phyloP scores from a whole-genome alignment of 2,329 filamentous ascomycete genomes.

The Ambrosiella cleistominuta region DNA sequence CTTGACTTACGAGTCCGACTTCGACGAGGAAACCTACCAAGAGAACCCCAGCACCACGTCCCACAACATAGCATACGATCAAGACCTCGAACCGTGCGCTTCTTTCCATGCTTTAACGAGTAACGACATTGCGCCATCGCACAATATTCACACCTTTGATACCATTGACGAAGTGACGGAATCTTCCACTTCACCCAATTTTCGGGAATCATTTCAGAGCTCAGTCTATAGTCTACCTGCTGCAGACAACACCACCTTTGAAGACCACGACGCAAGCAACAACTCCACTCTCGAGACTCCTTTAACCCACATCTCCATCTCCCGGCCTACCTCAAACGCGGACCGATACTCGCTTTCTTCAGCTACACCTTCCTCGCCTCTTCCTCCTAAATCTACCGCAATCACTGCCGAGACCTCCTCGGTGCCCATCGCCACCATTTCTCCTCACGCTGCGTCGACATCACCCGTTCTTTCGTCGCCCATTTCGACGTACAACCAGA shows the following conservation, averaged over 20 bases:
- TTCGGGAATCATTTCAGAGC: slow-evolving; percentile 13
- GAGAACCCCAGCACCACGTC: neutral
- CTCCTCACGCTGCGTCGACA: slow-evolving; percentile 12
- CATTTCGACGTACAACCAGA: slow-evolving; percentile 18
- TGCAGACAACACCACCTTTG: neutral
- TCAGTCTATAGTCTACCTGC: slow-evolving; percentile 12
- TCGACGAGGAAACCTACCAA: neutral
- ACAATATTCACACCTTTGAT: slow-evolving; percentile 4
- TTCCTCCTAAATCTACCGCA: slow-evolving; percentile 15
- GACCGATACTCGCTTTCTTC: slow-evolving; percentile 8
- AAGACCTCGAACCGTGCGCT: neutral
- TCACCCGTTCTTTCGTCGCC: slow-evolving; percentile 17
- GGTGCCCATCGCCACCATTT: slow-evolving; percentile 11
- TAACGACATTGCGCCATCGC: neutral
- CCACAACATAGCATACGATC: slow-evolving; percentile 5
- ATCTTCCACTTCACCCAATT: slow-evolving; percentile 12
- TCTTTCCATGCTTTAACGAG: neutral
- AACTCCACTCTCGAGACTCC: slow-evolving; percentile 11
- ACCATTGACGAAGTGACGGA: slow-evolving; percentile 12
- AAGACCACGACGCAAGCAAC: slow-evolving; percentile 1
- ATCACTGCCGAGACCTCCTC: slow-evolving; percentile 11
- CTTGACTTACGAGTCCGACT: slow-evolving; percentile 4
- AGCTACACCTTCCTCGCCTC: slow-evolving; percentile 20
- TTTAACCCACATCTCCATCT: slow-evolving; percentile 1
- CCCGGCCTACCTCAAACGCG: neutral